Base-by-base conservation (phyloP, 352 stramenopile species). In the Globisporangium okanoganense region DNA sequence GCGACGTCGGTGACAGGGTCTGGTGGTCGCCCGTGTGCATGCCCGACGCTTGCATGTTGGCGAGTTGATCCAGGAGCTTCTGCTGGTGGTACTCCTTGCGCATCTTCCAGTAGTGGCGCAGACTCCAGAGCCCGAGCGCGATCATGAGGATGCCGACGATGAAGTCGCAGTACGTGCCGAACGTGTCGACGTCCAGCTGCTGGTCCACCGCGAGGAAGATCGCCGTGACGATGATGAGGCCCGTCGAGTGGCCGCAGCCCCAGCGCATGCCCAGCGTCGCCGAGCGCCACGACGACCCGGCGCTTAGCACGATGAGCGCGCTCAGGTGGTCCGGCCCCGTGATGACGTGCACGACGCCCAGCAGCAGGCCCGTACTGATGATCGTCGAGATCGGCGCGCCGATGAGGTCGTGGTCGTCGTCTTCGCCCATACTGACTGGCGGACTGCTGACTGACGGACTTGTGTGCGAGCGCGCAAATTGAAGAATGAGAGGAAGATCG, bases 291-390 rank as follows among this genome's bases (percentile, higher is more conserved):
- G 75, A 89, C n/a, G 76, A 87, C 38, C 76, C 81, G 18, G 85
- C 81, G 56, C 72, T 90, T 16, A 96, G 76, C 58, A 89, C 93
- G 29, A 86, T 85, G 13, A 97, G 67, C 31, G 88, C 88, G n/a
- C 79, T 90, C 1, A 97, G 73, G 70, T 97, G 90, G 72, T 97
- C 88, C 0, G 90, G 90, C 0, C 77, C 77, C 38, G 77, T 87
- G 64, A 87, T 59, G 62, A 87, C 77, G 57, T 87, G 77, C 25
- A 87, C 62, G 51, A 87, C 60, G 50, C 77, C 77, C 5, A 87
- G 61, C 31, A 80, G 62, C 22, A 87, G 63, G 0, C 77, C 77
- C 50, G 77, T 83, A 71, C 67, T 66, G 64, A 86, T 80, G 61
- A 86, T 61, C 22, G 66, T 72, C 44, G 55, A 59, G 45, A 79